Conservation (phyloP, 805 yeast genomes). For the Kazachstania taianensis region DNA sequence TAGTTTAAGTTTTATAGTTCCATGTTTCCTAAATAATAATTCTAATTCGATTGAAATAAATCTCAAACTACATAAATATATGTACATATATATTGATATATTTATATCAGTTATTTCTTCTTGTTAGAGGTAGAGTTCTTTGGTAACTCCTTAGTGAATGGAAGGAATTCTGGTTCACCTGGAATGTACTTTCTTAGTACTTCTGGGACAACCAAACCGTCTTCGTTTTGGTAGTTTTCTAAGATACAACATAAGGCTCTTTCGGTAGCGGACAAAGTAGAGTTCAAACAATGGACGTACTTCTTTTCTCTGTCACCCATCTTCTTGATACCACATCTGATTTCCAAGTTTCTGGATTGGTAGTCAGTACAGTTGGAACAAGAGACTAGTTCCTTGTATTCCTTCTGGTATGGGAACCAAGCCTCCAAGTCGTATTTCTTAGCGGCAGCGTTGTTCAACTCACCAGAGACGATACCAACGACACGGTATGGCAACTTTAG, state of each 20-base stretch:
- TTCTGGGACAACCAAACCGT: constrained; percentile 87
- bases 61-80: neutral
- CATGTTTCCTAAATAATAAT: too few species aligned
- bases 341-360: constrained; percentile 96
- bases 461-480: constrained; percentile 97
- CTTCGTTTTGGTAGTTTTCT: constrained; percentile 97
- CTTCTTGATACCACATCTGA: constrained; percentile 96
- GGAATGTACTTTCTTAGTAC: constrained; percentile 94
- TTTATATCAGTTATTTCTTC: constrained; percentile 19
- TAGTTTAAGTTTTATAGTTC: too few species aligned
- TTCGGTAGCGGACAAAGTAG: constrained; percentile 95
- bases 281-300: constrained; percentile 96
- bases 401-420: constrained; percentile 99
- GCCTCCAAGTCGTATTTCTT: constrained; percentile 98
- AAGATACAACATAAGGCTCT: constrained; percentile 95
- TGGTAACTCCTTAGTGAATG: constrained; percentile 82
- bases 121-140: constrained; percentile 81
- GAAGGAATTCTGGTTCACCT: constrained; percentile 96
- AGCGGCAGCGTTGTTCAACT: constrained; percentile 97
- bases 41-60: too few species aligned
- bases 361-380: constrained; percentile 99
- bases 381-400: constrained; percentile 94
- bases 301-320: constrained; percentile 91
- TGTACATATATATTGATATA: neutral
- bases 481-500: constrained; percentile 92